These are phyloP conservation scores for Tolypocladium paradoxum DNA, from an alignment of 2,329 filamentous ascomycete species.

Conservation along the genomic window DNA sequence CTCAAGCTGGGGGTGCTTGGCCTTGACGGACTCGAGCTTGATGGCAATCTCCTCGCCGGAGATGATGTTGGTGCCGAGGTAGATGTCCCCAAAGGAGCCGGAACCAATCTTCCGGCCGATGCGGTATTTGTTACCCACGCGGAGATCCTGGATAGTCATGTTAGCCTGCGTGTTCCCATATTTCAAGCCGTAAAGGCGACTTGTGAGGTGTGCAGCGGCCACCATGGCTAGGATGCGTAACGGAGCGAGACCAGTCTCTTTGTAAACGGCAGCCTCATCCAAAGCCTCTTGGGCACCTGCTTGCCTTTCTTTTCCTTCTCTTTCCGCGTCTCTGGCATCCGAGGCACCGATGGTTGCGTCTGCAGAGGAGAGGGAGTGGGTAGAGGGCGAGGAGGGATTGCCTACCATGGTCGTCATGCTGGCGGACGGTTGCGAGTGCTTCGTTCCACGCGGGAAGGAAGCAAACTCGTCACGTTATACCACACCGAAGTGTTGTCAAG, in stretches of 20 bases:
- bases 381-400: not conserved
- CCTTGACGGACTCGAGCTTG: slow-evolving; percentile 98
- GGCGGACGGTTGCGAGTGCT: slow-evolving; percentile 9
- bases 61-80: slow-evolving; percentile 98
- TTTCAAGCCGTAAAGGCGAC: not conserved
- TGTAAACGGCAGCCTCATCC: not conserved
- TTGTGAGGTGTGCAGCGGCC: not conserved
- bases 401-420: slow-evolving; percentile 44
- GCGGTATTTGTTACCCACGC: slow-evolving; percentile 98
- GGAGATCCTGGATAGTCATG: slow-evolving; percentile 62
- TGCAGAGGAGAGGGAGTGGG: not conserved
- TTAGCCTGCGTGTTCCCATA: slow-evolving; percentile 8
- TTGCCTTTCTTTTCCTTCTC: not conserved
- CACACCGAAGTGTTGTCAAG: not conserved
- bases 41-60: slow-evolving; percentile 99
- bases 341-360: not conserved
- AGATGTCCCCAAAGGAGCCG: slow-evolving; percentile 96
- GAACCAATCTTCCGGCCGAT: slow-evolving; percentile 99
- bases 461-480: not conserved
- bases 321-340: not conserved
- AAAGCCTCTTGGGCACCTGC: not conserved
- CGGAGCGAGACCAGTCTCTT: not conserved
- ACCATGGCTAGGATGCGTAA: not conserved
- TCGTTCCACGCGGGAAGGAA: slow-evolving; percentile 12
- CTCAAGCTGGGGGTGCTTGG: slow-evolving; percentile 97